Evolutionary conservation across 768 basidiomycete genomes (phyloP), one percentile per base, ranked within the genome.

Genomic region (Amanita jacksonii): DNA sequence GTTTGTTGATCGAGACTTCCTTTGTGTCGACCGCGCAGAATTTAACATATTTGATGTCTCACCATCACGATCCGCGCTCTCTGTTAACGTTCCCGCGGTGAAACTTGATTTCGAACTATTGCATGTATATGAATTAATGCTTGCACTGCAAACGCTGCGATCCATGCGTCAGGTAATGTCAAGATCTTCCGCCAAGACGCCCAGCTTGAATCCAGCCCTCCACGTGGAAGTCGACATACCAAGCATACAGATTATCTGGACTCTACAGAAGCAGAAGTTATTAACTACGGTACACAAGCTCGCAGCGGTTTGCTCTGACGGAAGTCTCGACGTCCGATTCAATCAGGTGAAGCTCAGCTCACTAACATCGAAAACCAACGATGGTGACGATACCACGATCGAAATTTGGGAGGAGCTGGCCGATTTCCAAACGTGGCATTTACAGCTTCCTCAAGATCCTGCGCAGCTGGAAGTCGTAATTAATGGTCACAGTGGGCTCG

Each of bases 351-450:
- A 66, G 49, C 65, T 73, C 5, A 87, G 77, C 9, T 72, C 75
- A 22, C 71, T 79, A 28, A 65, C 70, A 28, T 41, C 55, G 12
- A 56, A 57, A 28, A 55, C 57, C 50, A 48, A 47, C 13, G 66
- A 67, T 54, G 64, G 69, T 43, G 52, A 58, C 5, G 46, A 62
- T 13, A 40, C 52, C 10, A 19, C 41, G 5, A 62, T 57, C 8
- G 69, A 65, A 9, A 66, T 68, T 44, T 93, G 88, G 88, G 86
- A 85, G 47, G 87, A 91, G 55, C 62, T 94, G 4, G 59, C 72
- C 4, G 71, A 72, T 6, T 53, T 93, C 2, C 72, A 74, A 44
- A 64, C 66, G 35, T 75, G 81, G 68, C 63, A 65, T 45, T 51
- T 64, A 9, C 69, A 58, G 19, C 61, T 64, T 49, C 56, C 58